phyloP scores from a whole-genome alignment of 768 basidiomycete genomes.

The Lanmaoa rubissima region DNA sequence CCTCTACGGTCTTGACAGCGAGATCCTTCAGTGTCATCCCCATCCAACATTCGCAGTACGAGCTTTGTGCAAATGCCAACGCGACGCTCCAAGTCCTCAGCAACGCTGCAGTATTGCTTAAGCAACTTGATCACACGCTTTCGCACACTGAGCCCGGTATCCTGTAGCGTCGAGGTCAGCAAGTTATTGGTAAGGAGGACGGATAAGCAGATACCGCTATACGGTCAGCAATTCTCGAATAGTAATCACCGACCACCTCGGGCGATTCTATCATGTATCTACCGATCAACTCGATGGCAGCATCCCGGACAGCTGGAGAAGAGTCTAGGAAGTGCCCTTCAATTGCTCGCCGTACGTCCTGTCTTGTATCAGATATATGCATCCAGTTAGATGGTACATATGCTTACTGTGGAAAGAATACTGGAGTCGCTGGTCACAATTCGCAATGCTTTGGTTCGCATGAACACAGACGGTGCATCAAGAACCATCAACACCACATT shows the following conservation, averaged over 20 bases:
- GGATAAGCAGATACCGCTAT: conserved; percentile 66
- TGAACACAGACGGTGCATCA: conserved; percentile 84
- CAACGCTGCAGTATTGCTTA: conserved; percentile 72
- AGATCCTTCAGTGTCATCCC: conserved; percentile 96
- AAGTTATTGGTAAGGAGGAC: not conserved
- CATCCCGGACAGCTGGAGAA: conserved; percentile 94
- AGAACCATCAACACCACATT: conserved; percentile 74
- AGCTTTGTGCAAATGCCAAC: conserved; percentile 82
- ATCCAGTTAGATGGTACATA: not conserved
- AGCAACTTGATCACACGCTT: conserved; percentile 96
- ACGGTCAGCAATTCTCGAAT: conserved; percentile 81
- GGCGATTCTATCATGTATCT: conserved; percentile 93
- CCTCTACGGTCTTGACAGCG: conserved; percentile 85
- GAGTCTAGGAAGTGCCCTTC: conserved; percentile 88
- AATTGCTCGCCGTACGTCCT: conserved; percentile 83
- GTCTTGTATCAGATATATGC: conserved; percentile 5
- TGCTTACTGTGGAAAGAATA: conserved; percentile 69
- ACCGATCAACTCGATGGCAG: conserved; percentile 96
- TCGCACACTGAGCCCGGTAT: conserved; percentile 89
- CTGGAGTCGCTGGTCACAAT: conserved; percentile 88
- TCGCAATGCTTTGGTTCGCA: conserved; percentile 91
- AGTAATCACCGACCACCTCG: conserved; percentile 87
- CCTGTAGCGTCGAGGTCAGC: conserved; percentile 45
- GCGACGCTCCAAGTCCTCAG: conserved; percentile 54
- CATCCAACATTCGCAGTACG: conserved; percentile 82